Conservation (phyloP, 1,284 basidiomycete genomes). For the Malassezia psittaci region DNA sequence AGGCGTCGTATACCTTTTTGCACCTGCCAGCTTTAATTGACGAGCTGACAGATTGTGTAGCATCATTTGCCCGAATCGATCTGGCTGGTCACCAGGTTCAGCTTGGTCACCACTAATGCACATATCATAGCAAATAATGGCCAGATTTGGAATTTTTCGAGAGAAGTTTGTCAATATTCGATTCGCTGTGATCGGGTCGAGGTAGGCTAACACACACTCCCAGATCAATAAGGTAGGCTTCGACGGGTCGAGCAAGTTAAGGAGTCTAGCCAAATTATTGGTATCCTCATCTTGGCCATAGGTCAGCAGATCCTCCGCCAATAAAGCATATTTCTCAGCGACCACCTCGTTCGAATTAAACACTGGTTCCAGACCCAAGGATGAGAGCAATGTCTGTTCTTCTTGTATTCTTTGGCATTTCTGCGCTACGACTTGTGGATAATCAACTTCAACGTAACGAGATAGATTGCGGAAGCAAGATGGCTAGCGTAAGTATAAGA, state of each 20-base stretch:
- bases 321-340: slow-evolving; percentile 18
- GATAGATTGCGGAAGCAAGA: slow-evolving; percentile 47
- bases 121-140: slow-evolving; percentile 40
- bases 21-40: slow-evolving; percentile 31
- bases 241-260: slow-evolving; percentile 14
- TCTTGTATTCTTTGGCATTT: slow-evolving; percentile 69
- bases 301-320: slow-evolving; percentile 15
- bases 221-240: slow-evolving; percentile 37
- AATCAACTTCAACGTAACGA: slow-evolving; percentile 78
- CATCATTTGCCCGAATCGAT: slow-evolving; percentile 43
- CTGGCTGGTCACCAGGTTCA: neutral
- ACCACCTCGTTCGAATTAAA: slow-evolving; percentile 1
- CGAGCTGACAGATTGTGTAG: slow-evolving; percentile 40
- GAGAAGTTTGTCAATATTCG: slow-evolving; percentile 21
- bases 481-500: slow-evolving; percentile 35
- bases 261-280: neutral
- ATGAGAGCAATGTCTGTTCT: neutral
- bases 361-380: neutral
- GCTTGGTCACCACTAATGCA: slow-evolving; percentile 28
- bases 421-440: slow-evolving; percentile 66
- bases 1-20: slow-evolving; percentile 29
- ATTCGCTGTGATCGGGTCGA: slow-evolving; percentile 22
- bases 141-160: neutral
- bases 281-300: neutral
- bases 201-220: slow-evolving; percentile 45